Evolutionary conservation across 2,329 filamentous ascomycete species (phyloP).

Genomic region (Thelonectria olida): DNA sequence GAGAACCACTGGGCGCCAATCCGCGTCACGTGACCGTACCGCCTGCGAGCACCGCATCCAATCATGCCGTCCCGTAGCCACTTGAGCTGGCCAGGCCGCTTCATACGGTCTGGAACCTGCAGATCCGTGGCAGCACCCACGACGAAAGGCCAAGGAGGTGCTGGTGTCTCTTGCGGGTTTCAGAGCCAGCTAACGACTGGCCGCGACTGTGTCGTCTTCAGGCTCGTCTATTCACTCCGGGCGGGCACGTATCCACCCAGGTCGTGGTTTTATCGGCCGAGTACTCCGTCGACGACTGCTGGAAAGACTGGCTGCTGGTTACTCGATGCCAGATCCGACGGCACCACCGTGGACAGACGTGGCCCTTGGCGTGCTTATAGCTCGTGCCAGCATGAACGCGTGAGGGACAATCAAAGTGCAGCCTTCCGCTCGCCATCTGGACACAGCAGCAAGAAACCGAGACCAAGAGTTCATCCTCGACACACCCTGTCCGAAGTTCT

Average conservation of each 20-base stretch:
- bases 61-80: conserved; percentile 15
- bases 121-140: conserved; percentile 20
- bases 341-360: neutral
- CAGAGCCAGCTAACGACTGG: conserved; percentile 16
- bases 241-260: too few relatives aligned
- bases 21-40: conserved; percentile 11
- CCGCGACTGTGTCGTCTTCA: conserved; percentile 1
- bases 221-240: too few relatives aligned
- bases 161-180: conserved; percentile 7
- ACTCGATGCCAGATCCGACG: conserved; percentile 9
- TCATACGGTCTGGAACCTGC: neutral
- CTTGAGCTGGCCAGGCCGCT: conserved; percentile 9
- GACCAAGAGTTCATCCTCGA: neutral
- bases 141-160: neutral
- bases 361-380: conserved; percentile 6
- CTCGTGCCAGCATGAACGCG: conserved; percentile 1
- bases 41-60: neutral
- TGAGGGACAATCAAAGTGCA: conserved; percentile 6
- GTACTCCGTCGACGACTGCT: too few relatives aligned
- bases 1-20: conserved; percentile 12
- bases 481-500: neutral
- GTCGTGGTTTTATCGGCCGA: neutral
- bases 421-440: neutral
- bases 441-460: neutral
- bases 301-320: neutral